A percentile compares a stretch with the other conserved stretches of the same genome.
Evolutionary conservation across 192 early-diverging fungal genomes (phyloP).

Genomic region (Cetraspora pellucida): DNA sequence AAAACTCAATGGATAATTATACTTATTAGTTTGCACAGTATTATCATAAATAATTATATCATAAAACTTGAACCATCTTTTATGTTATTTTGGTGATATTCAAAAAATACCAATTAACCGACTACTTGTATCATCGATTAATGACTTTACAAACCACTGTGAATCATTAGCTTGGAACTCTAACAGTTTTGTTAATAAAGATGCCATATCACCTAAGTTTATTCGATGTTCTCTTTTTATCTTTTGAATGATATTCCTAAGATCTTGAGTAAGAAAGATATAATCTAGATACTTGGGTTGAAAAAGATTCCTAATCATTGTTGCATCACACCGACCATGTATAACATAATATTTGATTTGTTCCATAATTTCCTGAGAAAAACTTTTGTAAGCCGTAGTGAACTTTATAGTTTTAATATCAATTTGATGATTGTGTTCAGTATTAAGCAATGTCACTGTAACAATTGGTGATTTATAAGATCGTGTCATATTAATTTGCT

Average conservation of each 20-base stretch:
- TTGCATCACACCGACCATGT: not conserved
- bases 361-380: not conserved
- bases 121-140: not conserved
- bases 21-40: not conserved
- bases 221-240: not conserved
- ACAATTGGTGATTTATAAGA: not conserved
- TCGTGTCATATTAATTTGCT: not conserved
- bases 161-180: not conserved
- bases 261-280: not conserved
- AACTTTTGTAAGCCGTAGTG: not conserved
- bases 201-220: not conserved
- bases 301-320: not conserved
- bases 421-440: not conserved
- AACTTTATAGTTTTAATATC: not conserved
- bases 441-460: not conserved
- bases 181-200: not conserved
- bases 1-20: not conserved
- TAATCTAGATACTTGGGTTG: not conserved
- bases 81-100: not conserved
- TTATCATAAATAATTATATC: not conserved
- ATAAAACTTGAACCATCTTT: not conserved
- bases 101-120: not conserved
- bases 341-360: not conserved
- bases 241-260: not conserved
- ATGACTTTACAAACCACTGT: not conserved